Conservation (phyloP, 495 filamentous ascomycete genomes). For the Annulohypoxylon maeteangense region DNA sequence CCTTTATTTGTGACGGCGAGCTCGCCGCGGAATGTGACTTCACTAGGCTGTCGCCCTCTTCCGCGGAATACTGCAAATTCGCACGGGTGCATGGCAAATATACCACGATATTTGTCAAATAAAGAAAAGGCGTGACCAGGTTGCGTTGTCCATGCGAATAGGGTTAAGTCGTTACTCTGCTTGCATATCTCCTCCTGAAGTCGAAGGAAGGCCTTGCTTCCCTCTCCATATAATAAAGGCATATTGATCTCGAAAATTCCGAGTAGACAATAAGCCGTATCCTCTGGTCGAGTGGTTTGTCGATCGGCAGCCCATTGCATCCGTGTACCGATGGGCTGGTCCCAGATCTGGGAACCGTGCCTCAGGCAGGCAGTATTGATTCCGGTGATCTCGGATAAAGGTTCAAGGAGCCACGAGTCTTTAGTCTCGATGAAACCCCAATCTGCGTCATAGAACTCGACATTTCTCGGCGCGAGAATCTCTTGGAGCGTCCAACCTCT, state of each 20-base stretch:
- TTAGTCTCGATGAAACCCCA: slow-evolving; percentile 45
- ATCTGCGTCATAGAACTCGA: slow-evolving; percentile 47
- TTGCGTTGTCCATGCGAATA: slow-evolving; percentile 42
- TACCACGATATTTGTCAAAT: slow-evolving; percentile 15
- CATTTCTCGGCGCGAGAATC: slow-evolving; percentile 48
- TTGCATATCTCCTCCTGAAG: slow-evolving; percentile 48
- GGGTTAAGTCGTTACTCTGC: slow-evolving; percentile 35
- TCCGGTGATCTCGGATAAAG: slow-evolving; percentile 14
- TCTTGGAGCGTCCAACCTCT: slow-evolving; percentile 58
- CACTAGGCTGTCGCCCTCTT: background rate
- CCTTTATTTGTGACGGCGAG: slow-evolving; percentile 25
- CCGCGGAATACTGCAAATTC: slow-evolving; percentile 7
- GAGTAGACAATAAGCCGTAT: slow-evolving; percentile 45
- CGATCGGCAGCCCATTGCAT: slow-evolving; percentile 42
- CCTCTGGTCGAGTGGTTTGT: slow-evolving; percentile 38
- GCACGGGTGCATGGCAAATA: slow-evolving; percentile 24
- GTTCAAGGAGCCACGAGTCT: slow-evolving; percentile 1
- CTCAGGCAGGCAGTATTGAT: slow-evolving; percentile 8
- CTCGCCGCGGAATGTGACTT: background rate
- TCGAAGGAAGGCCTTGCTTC: slow-evolving; percentile 40
- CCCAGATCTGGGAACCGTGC: slow-evolving; percentile 12
- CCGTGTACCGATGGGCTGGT: slow-evolving; percentile 24
- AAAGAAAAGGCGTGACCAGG: background rate
- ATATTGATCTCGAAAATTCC: slow-evolving; percentile 47
- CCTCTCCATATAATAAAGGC: slow-evolving; percentile 46